phyloP scores from a whole-genome alignment of 2,329 filamentous ascomycete genomes.

The Pseudofabraea citricarpa region DNA sequence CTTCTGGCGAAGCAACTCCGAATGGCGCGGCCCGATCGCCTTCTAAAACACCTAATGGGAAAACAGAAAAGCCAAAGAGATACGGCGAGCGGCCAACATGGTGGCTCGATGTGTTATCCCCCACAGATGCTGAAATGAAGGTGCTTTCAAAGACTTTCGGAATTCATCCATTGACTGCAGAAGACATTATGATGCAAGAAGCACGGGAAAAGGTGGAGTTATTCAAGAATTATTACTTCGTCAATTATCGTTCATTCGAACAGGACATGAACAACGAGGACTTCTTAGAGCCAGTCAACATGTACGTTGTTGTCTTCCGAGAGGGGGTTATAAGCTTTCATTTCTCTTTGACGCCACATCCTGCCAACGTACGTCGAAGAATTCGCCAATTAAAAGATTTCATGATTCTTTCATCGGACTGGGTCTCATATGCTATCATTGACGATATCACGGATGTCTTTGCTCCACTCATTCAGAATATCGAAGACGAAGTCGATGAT shows the following conservation, averaged over 20 bases:
- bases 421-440: slow-evolving; percentile 97
- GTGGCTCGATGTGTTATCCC: slow-evolving; percentile 91
- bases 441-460: slow-evolving; percentile 98
- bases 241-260: slow-evolving; percentile 97
- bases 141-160: slow-evolving; percentile 87
- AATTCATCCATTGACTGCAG: slow-evolving; percentile 90
- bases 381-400: slow-evolving; percentile 94
- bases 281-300: slow-evolving; percentile 91
- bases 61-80: slow-evolving; percentile 40
- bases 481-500: slow-evolving; percentile 94
- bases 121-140: slow-evolving; percentile 94
- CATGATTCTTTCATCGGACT: slow-evolving; percentile 86
- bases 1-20: slow-evolving; percentile 19
- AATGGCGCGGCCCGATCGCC: slow-evolving; percentile 14
- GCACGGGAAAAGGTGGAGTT: slow-evolving; percentile 96
- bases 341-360: slow-evolving; percentile 92
- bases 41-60: slow-evolving; percentile 30
- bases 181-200: slow-evolving; percentile 97
- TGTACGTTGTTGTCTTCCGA: slow-evolving; percentile 95
- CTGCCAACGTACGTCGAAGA: slow-evolving; percentile 88
- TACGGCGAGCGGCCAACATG: slow-evolving; percentile 87
- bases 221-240: slow-evolving; percentile 96
- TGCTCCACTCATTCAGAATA: slow-evolving; percentile 82
- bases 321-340: slow-evolving; percentile 96
- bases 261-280: slow-evolving; percentile 86